Evolutionary conservation across 2,329 filamentous ascomycete species (phyloP).

Genomic region (Phaeosphaeria sp.): DNA sequence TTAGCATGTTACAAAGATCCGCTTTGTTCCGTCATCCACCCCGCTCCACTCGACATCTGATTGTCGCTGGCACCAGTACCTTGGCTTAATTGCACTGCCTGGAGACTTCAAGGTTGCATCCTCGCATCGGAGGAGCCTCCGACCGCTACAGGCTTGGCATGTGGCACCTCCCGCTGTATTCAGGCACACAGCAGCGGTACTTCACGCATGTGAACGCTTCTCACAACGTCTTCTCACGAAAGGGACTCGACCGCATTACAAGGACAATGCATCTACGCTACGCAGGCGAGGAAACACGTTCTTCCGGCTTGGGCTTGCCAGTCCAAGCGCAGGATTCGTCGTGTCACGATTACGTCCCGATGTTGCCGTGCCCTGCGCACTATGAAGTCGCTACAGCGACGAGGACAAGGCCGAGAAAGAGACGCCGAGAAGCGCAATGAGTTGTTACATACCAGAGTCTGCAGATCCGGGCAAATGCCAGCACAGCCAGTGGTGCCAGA

Average conservation of each 20-base stretch:
- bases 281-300: not conserved
- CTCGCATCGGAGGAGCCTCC: not conserved
- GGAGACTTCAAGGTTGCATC: not conserved
- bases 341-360: not conserved
- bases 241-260: not conserved
- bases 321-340: not conserved
- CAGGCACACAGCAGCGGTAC: not conserved
- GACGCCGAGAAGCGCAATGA: conserved; percentile 6
- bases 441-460: not conserved
- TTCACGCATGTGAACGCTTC: not conserved
- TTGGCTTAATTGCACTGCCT: not conserved
- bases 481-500: conserved; percentile 3
- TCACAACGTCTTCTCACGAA: not conserved
- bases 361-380: not conserved
- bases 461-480: conserved; percentile 9
- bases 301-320: not conserved
- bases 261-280: not conserved
- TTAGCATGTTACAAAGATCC: not conserved
- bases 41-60: not conserved
- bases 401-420: not conserved
- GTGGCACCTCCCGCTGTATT: not conserved
- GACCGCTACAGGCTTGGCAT: not conserved
- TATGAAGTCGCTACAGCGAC: not conserved
- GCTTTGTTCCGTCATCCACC: not conserved
- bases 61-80: not conserved